Evolutionary conservation across 1,284 basidiomycete genomes (phyloP).

Genomic region (Irpex sp.): DNA sequence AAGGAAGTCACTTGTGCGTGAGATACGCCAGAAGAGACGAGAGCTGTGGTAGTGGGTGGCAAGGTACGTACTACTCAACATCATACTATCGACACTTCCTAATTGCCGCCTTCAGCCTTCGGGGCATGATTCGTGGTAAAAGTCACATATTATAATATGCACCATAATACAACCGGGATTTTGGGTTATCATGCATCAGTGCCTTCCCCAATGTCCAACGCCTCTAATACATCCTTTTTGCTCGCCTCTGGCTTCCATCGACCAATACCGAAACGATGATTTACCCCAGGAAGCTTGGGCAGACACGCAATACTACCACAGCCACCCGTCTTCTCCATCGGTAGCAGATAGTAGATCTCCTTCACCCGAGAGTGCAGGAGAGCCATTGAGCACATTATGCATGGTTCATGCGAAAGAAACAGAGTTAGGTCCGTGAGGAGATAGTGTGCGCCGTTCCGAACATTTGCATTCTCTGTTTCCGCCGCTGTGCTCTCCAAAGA

Average conservation of each 20-base stretch:
- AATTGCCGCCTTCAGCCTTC: background rate
- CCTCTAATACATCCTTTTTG: conserved; percentile 13
- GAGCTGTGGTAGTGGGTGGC: conserved; percentile 31
- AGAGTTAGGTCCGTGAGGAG: conserved; percentile 79
- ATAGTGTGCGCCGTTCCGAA: conserved; percentile 72
- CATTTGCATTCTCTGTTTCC: conserved; percentile 12
- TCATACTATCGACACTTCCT: background rate
- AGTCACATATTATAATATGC: background rate
- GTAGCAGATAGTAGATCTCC: conserved; percentile 72
- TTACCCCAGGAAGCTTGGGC: conserved; percentile 74
- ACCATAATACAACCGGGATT: background rate
- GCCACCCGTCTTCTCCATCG: conserved; percentile 73
- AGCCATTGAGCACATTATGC: conserved; percentile 95
- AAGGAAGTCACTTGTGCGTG: conserved; percentile 28
- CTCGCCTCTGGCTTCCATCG: conserved; percentile 39
- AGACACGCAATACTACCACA: conserved; percentile 70
- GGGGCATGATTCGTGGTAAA: background rate
- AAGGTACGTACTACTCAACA: background rate
- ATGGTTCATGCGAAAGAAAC: conserved; percentile 92
- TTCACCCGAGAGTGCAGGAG: conserved; percentile 87
- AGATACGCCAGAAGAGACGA: conserved; percentile 32
- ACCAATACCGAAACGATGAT: conserved; percentile 77
- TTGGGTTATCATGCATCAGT: conserved; percentile 36
- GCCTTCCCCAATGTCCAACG: conserved; percentile 33
- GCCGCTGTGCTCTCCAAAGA: conserved; percentile 6